Evolutionary conservation across 441 rosid genomes (phyloP), one percentile per base, ranked within the genome.

Genomic region (Erodium trifolium): DNA sequence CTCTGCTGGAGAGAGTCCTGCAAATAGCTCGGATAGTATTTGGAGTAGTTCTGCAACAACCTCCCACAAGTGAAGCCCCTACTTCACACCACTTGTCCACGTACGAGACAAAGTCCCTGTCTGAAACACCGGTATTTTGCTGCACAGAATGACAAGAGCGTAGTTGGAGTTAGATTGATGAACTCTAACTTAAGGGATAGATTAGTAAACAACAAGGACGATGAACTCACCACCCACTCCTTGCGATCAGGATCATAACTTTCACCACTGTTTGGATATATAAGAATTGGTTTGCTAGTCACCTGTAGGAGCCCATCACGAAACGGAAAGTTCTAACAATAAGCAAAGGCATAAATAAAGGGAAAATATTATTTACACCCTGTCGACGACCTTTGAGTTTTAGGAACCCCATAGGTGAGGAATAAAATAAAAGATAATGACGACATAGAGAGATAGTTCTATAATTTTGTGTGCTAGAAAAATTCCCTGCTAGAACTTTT

Each of bases 201-300:
- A 31, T 31, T 31, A 31, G 34, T 31, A 3, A 31, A 31, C 31
- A 27, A 5, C 47, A 1, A 69, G 57, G n/a, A 11, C 63, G 60
- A 57, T 12, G 43, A 67, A 79, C 96, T 85, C 78, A 92, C 96
- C 79, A 92, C 90, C 98, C 96, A 90, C 77, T 85, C 83, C 82
- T 92, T 92, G 34, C 63, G 53, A 3, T 80, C 85, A 35, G 87
- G 78, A 79, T 92, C 90, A 60, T 90, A 92, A 69, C 84, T 82
- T 76, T 88, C 98, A 2, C 98, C 96, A 47, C 96, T 90, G 80
- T 90, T 92, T 63, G 98, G 98, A 71, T 90, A 92, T 79, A 88
- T 79, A 35, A 88, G 79, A 65, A 92, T 84, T 0, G 96, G 98
- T 82, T 92, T 92, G 72, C 81, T 76, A 0, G 91, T 83, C 76